Evolutionary conservation across 2,329 filamentous ascomycete species (phyloP), one percentile per base, ranked within the genome.

Genomic region (Graphilbum fragrans): DNA sequence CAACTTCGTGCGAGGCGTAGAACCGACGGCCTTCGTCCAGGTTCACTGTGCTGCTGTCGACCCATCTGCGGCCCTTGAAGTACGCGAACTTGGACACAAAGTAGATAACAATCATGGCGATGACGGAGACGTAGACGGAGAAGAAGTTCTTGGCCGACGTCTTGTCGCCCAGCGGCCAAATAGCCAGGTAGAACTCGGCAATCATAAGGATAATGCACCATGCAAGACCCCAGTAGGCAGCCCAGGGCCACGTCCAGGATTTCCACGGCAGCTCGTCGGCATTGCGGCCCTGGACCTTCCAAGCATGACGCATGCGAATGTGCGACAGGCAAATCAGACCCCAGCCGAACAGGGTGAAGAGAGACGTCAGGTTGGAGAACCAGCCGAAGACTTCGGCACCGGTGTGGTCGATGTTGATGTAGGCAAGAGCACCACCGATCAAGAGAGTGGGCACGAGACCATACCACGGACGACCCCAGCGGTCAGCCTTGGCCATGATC

Each of bases 381-480:
- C 41, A 45, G 34, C 37, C 35, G 23, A 45, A 45, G 29, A 45
- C 43, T 21, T 42, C 39, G 34, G 43, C 43, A 18, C 41, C 43
- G 20, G 41, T 45, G 35, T 45, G 35, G 40, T 40, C 38, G 27
- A 42, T 38, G 38, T 42, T 42, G 40, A 45, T 45, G 31, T 42
- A 40, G 23, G 38, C 38, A 21, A 40, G 38, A 18, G 11, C 38
- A 38, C 37, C 40, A n/a, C 43, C 41, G 18, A 40, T 42, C 20
- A 38, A 25, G 21, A 42, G 41, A 14, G 29, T 42, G 16, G 29
- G 43, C 34, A 40, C 43, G 5, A 45, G 40, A 11, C 37, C 41
- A 35, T 40, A 42, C 43, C 43, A 45, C 14, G 43, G 43, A 9
- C 41, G 43, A 12, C 43, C 43, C 32, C n/a, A 22, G 32, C 32